Conservation (phyloP, 176 grass and related monocot genomes). For the Cenchrus fungigraminus region DNA sequence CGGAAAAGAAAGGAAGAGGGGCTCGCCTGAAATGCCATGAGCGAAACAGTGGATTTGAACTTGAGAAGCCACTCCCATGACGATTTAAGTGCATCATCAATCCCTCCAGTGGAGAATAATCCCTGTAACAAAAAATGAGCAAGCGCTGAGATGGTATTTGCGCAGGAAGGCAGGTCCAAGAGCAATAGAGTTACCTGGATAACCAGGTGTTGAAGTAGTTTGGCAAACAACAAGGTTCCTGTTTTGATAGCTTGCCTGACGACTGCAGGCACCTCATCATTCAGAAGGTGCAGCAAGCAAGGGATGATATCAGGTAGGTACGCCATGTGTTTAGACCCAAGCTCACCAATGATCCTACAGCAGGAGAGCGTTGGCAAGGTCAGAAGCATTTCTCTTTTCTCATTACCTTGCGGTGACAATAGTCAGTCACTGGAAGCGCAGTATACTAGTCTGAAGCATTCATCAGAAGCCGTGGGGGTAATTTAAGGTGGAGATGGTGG, state of each 20-base stretch:
- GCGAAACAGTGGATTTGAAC: slow-evolving; percentile 66
- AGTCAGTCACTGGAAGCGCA: not conserved
- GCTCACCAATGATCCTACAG: slow-evolving; percentile 83
- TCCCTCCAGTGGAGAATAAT: slow-evolving; percentile 65
- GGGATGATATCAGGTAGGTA: slow-evolving; percentile 70
- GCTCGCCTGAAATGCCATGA: slow-evolving; percentile 65
- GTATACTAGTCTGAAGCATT: not conserved
- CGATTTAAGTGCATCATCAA: slow-evolving; percentile 71
- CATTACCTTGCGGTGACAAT: not conserved
- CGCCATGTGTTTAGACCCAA: slow-evolving; percentile 63
- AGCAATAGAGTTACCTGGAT: slow-evolving; percentile 61
- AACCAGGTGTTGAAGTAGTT: slow-evolving; percentile 68
- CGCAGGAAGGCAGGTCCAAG: not conserved
- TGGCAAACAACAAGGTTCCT: slow-evolving; percentile 68
- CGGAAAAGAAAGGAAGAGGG: slow-evolving; percentile 25
- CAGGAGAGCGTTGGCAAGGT: slow-evolving; percentile 1
- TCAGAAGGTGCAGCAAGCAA: slow-evolving; percentile 67
- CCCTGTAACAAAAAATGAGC: slow-evolving; percentile 49
- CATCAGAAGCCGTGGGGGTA: not conserved
- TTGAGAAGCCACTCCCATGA: slow-evolving; percentile 88
- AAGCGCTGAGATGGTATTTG: slow-evolving; percentile 19
- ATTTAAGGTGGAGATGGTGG: not conserved
- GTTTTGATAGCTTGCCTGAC: slow-evolving; percentile 84
- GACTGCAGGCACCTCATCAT: slow-evolving; percentile 75
- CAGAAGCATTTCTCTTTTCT: not conserved